phyloP scores from a whole-genome alignment of 208 protist genomes.

The Porcisia hertigi region DNA sequence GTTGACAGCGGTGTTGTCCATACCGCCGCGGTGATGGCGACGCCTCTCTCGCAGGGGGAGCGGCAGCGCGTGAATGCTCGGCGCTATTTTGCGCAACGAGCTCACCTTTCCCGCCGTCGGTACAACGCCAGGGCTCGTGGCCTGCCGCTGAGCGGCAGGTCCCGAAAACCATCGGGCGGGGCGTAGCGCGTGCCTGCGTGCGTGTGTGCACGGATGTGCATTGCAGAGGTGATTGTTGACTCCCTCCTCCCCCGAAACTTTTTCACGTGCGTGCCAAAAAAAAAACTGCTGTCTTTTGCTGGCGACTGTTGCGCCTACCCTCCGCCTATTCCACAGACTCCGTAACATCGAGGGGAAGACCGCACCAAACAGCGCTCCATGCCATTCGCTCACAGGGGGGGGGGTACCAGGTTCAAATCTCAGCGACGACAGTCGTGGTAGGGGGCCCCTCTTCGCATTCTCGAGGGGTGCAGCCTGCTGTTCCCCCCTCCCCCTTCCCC shows the following conservation, averaged over 20 bases:
- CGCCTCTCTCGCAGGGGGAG: slow-evolving; percentile 27
- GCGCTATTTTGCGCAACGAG: slow-evolving; percentile 37
- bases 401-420: too few relatives aligned
- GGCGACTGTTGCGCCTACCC: too few relatives aligned
- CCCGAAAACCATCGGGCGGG: not conserved
- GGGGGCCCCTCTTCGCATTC: not conserved
- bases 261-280: not conserved
- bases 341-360: not conserved
- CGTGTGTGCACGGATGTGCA: not conserved
- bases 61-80: slow-evolving; percentile 41
- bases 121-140: slow-evolving; percentile 11
- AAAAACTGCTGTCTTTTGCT: not conserved
- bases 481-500: too few relatives aligned
- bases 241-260: not conserved
- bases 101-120: slow-evolving; percentile 25
- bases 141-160: slow-evolving; percentile 11
- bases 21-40: not conserved
- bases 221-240: not conserved
- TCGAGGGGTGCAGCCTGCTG: not conserved
- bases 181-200: not conserved
- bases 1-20: not conserved
- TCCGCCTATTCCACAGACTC: not conserved
- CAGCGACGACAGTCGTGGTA: too few relatives aligned
- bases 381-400: too few relatives aligned
- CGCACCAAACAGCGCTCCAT: too few relatives aligned